These are phyloP conservation scores for Arachnomyces sp. DNA, from an alignment of 2,329 filamentous ascomycete species.

Conservation along the genomic window DNA sequence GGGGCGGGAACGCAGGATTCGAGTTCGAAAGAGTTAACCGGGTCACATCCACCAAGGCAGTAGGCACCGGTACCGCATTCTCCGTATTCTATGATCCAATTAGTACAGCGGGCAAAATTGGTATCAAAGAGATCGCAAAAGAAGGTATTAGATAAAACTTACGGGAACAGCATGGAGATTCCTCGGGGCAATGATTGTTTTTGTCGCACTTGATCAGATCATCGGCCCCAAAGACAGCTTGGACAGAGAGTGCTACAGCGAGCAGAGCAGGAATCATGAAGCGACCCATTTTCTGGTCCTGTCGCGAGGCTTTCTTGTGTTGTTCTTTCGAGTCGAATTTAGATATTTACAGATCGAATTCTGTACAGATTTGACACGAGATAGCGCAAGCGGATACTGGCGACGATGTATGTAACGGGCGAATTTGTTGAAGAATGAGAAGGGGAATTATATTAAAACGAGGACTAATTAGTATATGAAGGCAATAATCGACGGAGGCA, in stretches of 20 bases:
- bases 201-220: conserved; percentile 30
- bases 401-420: too few relatives aligned
- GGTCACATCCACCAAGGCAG: conserved; percentile 93
- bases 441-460: too few relatives aligned
- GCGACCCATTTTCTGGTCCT: conserved; percentile 26
- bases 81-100: conserved; percentile 63
- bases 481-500: too few relatives aligned
- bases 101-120: background rate
- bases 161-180: conserved; percentile 74
- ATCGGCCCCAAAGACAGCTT: conserved; percentile 23
- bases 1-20: conserved; percentile 81
- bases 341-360: too few relatives aligned
- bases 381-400: too few relatives aligned
- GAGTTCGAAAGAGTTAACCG: conserved; percentile 71
- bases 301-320: conserved; percentile 3
- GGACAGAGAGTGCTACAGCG: conserved; percentile 26
- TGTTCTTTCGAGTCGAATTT: too few relatives aligned
- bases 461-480: too few relatives aligned
- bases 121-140: background rate
- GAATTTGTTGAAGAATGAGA: too few relatives aligned
- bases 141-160: conserved; percentile 42
- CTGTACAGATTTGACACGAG: too few relatives aligned
- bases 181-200: conserved; percentile 59
- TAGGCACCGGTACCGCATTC: conserved; percentile 89
- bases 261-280: conserved; percentile 25